Evolutionary conservation across 371 early-diverging fungal species (phyloP), one percentile per base, ranked within the genome.

Genomic region (Synchytrium microbalum): DNA sequence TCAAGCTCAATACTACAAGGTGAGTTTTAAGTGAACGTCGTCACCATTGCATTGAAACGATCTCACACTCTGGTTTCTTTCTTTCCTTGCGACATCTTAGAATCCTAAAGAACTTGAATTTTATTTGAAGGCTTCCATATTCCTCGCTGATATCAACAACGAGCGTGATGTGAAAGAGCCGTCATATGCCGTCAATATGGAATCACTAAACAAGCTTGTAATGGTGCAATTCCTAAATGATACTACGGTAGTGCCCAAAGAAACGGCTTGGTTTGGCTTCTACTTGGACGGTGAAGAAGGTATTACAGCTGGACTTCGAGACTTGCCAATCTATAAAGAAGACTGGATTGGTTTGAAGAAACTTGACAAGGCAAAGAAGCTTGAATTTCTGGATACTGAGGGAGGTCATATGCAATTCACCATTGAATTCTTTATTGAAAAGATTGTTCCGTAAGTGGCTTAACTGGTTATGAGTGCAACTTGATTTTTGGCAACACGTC

Each of bases 1-100:
- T 16, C 97, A 92, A 74, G 96, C 96, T 1, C 95, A 94, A 73
- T 96, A 94, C 67, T 93, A 79, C 71, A 91, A 86, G 68, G 79
- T 72, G 64, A 13, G 33, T 3, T n/a, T n/a, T n/a, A n/a, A n/a
- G n/a, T n/a, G n/a, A n/a, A n/a, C n/a, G n/a, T n/a, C n/a, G n/a
- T n/a, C n/a, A n/a, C n/a, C n/a, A n/a, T n/a, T n/a, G n/a, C n/a
- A n/a, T n/a, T n/a, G n/a, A n/a, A n/a, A n/a, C n/a, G n/a, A n/a
- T n/a, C n/a, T n/a, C n/a, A n/a, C n/a, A n/a, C 16, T 54, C 5
- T 51, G 14, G 8, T 25, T 60, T 5, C 54, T 14, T 3, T 2
- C 2, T 31, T 14, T 60, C 79, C 68, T 0, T 54, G 33, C 13
- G 1, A 3, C 8, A 27, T 0, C 52, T 0, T n/a, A 70, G 69